Evolutionary conservation across 768 basidiomycete species (phyloP).

Genomic region (Hemileccinum rubropunctum): DNA sequence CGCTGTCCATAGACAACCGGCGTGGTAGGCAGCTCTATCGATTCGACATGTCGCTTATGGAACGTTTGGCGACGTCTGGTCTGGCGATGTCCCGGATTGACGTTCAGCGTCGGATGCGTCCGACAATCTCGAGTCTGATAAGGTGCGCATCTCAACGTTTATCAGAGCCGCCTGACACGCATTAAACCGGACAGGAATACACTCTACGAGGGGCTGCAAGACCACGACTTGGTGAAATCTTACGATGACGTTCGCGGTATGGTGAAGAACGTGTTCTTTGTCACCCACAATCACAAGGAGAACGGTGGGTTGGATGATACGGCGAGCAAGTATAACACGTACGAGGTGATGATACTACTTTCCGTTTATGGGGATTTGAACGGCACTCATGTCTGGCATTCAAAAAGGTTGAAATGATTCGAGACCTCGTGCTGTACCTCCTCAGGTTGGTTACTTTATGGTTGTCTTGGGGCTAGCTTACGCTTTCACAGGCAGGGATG

Average conservation of each 20-base stretch:
- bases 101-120: slow-evolving; percentile 76
- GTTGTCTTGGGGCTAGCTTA: background rate
- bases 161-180: background rate
- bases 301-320: slow-evolving; percentile 60
- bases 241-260: slow-evolving; percentile 64
- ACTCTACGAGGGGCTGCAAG: slow-evolving; percentile 59
- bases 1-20: slow-evolving; percentile 65
- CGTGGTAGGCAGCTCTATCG: slow-evolving; percentile 53
- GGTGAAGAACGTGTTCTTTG: slow-evolving; percentile 62
- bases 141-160: slow-evolving; percentile 3
- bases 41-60: slow-evolving; percentile 77
- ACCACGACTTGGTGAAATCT: slow-evolving; percentile 47
- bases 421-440: slow-evolving; percentile 52
- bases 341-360: slow-evolving; percentile 59
- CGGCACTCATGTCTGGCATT: slow-evolving; percentile 1
- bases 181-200: slow-evolving; percentile 39
- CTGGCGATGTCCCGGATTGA: slow-evolving; percentile 67
- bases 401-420: slow-evolving; percentile 44
- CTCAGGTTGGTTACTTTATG: slow-evolving; percentile 29
- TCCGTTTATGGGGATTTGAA: background rate
- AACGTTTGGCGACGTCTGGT: slow-evolving; percentile 56
- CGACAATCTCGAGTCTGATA: slow-evolving; percentile 56
- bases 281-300: slow-evolving; percentile 61
- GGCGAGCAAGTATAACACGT: slow-evolving; percentile 61
- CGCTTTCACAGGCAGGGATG: slow-evolving; percentile 40